phyloP scores from a whole-genome alignment of 306 rosid species.

The Castanospermum australe region DNA sequence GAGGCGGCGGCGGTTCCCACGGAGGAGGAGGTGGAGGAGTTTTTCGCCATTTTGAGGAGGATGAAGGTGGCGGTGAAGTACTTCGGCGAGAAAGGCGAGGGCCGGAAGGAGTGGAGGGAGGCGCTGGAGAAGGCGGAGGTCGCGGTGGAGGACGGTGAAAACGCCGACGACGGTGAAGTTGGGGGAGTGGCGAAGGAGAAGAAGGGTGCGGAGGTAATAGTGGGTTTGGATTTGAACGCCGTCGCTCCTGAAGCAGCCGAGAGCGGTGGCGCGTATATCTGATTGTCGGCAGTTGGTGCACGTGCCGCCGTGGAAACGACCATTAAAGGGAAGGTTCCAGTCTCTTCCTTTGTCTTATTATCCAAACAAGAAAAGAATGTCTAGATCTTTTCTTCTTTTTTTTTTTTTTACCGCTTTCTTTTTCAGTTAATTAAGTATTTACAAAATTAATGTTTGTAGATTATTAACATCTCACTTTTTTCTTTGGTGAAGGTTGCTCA shows the following conservation, averaged over 20 bases:
- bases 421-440: background rate
- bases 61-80: slow-evolving; percentile 70
- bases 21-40: slow-evolving; percentile 80
- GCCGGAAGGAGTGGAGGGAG: slow-evolving; percentile 31
- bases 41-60: slow-evolving; percentile 67
- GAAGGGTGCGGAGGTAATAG: background rate
- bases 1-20: slow-evolving; percentile 19
- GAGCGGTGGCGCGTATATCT: slow-evolving; percentile 19
- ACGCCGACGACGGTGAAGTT: background rate
- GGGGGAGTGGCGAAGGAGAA: background rate
- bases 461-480: no score
- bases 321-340: background rate
- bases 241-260: slow-evolving; percentile 52
- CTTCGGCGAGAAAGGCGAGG: slow-evolving; percentile 41
- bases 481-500: no score
- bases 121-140: slow-evolving; percentile 26
- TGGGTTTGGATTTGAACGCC: slow-evolving; percentile 49
- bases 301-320: slow-evolving; percentile 10
- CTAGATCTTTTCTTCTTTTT: background rate
- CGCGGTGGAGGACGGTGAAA: background rate
- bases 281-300: background rate
- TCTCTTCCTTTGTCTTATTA: background rate
- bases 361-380: background rate
- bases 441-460: background rate
- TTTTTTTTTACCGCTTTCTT: no score